Evolutionary conservation across 345 rosid genomes (phyloP).

Genomic region (Citrus maxima): DNA sequence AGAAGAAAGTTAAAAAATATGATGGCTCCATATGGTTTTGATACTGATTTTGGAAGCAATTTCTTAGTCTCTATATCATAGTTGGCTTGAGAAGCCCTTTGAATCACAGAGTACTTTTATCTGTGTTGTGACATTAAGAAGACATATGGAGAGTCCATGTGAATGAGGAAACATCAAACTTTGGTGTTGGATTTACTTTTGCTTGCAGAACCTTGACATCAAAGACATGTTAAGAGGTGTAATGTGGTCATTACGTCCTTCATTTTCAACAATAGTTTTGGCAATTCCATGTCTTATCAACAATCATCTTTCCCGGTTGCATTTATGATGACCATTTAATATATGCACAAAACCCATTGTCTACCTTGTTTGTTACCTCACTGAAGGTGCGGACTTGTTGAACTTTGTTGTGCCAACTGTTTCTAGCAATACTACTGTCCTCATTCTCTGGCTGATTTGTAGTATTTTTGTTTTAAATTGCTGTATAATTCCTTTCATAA

Average conservation of each 20-base stretch:
- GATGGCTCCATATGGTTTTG: neutral
- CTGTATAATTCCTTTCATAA: neutral
- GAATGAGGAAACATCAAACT: neutral
- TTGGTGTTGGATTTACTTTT: neutral
- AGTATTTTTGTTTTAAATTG: neutral
- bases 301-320: neutral
- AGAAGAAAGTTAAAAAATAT: neutral
- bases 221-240: neutral
- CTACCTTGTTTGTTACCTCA: neutral
- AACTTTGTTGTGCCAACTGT: neutral
- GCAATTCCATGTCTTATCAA: neutral
- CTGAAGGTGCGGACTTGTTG: neutral
- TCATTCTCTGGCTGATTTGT: neutral
- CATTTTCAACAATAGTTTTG: slow-evolving; percentile 2
- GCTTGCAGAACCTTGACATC: neutral
- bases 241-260: neutral
- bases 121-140: neutral
- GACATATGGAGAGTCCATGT: neutral
- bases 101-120: neutral
- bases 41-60: neutral
- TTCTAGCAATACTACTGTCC: neutral
- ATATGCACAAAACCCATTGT: neutral
- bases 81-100: neutral
- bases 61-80: neutral
- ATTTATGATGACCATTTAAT: neutral